Base-by-base conservation (phyloP, 2,329 filamentous ascomycete species). In the Harringtonia lauricola region DNA sequence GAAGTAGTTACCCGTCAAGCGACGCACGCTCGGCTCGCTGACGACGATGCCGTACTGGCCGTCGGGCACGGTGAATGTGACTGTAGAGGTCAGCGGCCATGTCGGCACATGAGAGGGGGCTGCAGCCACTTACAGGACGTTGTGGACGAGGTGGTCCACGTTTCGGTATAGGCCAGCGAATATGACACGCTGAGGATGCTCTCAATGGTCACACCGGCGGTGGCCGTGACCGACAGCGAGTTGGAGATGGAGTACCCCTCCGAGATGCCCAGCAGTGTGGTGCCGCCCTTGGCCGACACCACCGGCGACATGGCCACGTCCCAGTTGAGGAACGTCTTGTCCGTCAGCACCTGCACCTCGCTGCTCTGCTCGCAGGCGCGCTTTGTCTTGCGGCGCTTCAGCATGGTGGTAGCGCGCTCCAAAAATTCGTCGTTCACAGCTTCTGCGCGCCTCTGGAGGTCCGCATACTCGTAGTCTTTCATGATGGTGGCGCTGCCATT, bases 291-390 rank as follows among this genome's bases (percentile, higher is more conserved):
- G 2, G 39, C 28, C 8, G 29, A 33, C 19, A 41, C 29, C 8
- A 41, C 29, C 3, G 39, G 39, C 30, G 39, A 41, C 39, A 41
- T 41, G 28, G 30, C 39, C 6, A 41, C 39, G n/a, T 41, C 39
- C 39, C 39, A 41, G 39, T 41, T 41, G 17, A 41, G 29, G n/a
- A 41, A 41, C 14, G 17, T 33, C 8, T 22, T 6, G 19, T 41
- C 39, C 3, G 39, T 41, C 30, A 41, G 18, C 8, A 41, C 39
- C 18, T 41, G 39, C 2, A 41, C 39, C 18, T 41, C 39, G 12
- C 5, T 34, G 39, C 39, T 41, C 29, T 41, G 12, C n/a, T 41
- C 39, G 21, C 39, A 41, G 39, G 17, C 28, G 21, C 39, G 39
- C 6, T 18, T 14, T 28, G 12, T 4, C 14, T 33, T 33, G 28